phyloP scores from a whole-genome alignment of 2,329 filamentous ascomycete genomes.

The Penicillium sp. region DNA sequence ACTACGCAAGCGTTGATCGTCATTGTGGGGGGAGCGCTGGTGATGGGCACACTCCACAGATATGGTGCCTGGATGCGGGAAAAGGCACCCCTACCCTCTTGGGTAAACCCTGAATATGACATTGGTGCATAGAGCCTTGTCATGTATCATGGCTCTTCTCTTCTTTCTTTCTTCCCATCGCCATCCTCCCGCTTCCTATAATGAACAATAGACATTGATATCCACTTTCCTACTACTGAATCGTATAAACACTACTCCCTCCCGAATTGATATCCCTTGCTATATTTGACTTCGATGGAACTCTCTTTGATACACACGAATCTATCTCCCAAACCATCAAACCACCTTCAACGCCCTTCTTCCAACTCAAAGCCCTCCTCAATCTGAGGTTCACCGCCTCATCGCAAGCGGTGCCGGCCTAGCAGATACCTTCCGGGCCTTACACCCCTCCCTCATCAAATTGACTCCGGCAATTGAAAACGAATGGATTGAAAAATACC shows the following conservation, averaged over 20 bases:
- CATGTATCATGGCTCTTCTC: too few relatives aligned
- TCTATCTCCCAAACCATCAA: constrained; percentile 16
- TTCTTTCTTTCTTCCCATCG: too few relatives aligned
- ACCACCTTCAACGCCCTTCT: constrained; percentile 14
- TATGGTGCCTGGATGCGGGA: constrained; percentile 42
- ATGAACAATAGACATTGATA: neutral
- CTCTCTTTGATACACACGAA: constrained; percentile 19
- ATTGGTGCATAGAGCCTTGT: neutral
- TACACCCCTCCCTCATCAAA: constrained; percentile 1
- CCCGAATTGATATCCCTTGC: neutral
- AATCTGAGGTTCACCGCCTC: constrained; percentile 11
- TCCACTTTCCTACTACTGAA: too few relatives aligned
- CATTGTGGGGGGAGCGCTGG: constrained; percentile 39
- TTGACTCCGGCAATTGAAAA: constrained; percentile 10
- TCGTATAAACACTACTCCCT: neutral
- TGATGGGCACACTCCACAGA: constrained; percentile 41
- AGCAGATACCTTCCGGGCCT: constrained; percentile 10
- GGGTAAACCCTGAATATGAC: constrained; percentile 49
- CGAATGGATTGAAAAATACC: constrained; percentile 23
- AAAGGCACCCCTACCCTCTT: constrained; percentile 40
- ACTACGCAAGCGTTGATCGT: constrained; percentile 50
- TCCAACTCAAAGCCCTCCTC: constrained; percentile 7
- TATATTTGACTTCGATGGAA: constrained; percentile 21
- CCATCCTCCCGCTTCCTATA: too few relatives aligned
- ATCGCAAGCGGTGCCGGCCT: constrained; percentile 17